Base-by-base conservation (phyloP, 352 stramenopile species). In the Globisporangium orthogonon region DNA sequence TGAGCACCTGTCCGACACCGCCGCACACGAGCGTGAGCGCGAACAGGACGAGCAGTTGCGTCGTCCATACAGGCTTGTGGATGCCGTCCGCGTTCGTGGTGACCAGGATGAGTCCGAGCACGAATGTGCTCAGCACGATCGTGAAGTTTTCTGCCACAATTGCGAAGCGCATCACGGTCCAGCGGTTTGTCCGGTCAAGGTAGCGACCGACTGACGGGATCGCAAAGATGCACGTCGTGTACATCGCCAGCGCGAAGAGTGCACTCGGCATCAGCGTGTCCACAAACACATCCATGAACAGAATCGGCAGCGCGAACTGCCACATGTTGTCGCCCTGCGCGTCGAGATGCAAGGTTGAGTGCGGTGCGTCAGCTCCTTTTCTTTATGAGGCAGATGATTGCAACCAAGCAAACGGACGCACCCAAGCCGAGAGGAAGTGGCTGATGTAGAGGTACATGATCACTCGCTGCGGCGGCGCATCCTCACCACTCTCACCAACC, bases 221-320 rank as follows among this genome's bases (percentile, higher is more conserved):
- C 40, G 76, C 74, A 53, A 83, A 56, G 52, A 94, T 80, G 45
- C 82, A 87, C 9, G 83, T 72, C 30, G 85, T 67, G 65, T 92
- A 90, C 66, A 90, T 87, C 44, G 69, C 74, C 17, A 89, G 65
- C 41, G 80, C 79, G 65, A 91, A 94, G 29, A 69, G 69, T 0
- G 83, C 80, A 50, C 80, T 94, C 6, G 83, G 84, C 31, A 94
- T 63, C 43, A 92, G 56, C 39, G 83, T 92, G 46, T 90, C 78
- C 50, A 89, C 75, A 46, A 93, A 93, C 54, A 93, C 79, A 49
- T 93, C 83, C 73, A 93, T 93, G 65, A 93, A 91, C 48, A 93
- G 60, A 37, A 93, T 79, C 51, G 83, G 83, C 10, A 90, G 74
- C 4, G 83, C 80, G 59, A 93, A 91, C 39, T 79, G 70, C 83